Percentiles rank a stretch among this genome's conserved stretches.
Evolutionary conservation across 768 basidiomycete genomes (phyloP).

Genomic region (Mycena sanguinolenta): DNA sequence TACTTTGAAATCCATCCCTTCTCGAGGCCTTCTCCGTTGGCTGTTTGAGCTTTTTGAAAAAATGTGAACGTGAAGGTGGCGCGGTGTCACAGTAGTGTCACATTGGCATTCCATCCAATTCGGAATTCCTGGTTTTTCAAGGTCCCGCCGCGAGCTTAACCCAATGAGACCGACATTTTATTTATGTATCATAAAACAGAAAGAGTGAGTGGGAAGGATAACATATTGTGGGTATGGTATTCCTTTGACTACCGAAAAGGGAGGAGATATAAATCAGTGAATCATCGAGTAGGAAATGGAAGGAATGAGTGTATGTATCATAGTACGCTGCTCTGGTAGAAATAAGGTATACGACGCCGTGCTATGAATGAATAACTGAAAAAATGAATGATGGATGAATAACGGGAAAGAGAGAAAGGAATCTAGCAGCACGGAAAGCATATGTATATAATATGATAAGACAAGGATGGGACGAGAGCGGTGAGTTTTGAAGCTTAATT

Average conservation of each 20-base stretch:
- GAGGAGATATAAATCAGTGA: neutral
- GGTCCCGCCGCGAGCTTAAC: too few species aligned
- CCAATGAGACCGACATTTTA: too few species aligned
- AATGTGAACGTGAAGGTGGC: too few species aligned
- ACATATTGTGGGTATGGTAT: neutral
- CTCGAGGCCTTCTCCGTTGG: too few species aligned
- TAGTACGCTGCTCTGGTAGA: too few species aligned
- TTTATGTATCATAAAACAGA: neutral
- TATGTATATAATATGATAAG: neutral
- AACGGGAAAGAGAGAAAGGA: neutral
- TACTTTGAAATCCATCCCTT: too few species aligned
- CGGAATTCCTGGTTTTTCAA: too few species aligned
- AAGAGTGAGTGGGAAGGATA: neutral
- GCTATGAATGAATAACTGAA: neutral
- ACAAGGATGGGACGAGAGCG: neutral
- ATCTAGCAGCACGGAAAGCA: conserved; percentile 16
- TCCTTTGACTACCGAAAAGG: neutral
- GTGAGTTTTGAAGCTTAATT: conserved; percentile 23
- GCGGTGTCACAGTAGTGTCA: too few species aligned
- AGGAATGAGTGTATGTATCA: neutral
- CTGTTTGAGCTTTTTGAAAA: too few species aligned
- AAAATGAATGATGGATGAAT: neutral
- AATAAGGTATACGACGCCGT: conserved; percentile 26
- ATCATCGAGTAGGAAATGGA: neutral
- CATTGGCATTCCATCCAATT: too few species aligned